Evolutionary conservation across 2,329 filamentous ascomycete genomes (phyloP).

Genomic region (Cytospora mali): DNA sequence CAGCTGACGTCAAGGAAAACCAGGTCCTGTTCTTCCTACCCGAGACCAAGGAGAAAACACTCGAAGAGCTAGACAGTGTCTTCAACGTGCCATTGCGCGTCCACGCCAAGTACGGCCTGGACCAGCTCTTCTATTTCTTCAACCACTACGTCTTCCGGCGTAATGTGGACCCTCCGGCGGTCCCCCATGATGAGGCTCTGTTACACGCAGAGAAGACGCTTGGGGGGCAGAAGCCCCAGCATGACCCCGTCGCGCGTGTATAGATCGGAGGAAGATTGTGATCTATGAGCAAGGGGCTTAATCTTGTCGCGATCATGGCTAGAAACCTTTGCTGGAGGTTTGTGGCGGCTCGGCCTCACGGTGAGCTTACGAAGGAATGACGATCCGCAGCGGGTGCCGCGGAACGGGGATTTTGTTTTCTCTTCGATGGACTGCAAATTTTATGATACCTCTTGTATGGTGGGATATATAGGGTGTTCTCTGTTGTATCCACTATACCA

Average conservation of each 20-base stretch:
- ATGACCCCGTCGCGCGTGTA: constrained; percentile 35
- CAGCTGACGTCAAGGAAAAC: background rate
- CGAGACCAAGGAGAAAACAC: constrained; percentile 45
- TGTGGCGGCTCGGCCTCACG: background rate
- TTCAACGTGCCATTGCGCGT: constrained; percentile 42
- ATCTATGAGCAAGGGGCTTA: background rate
- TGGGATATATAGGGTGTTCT: background rate
- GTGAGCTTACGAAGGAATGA: background rate
- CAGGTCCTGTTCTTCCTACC: constrained; percentile 39
- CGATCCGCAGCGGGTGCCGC: constrained; percentile 3
- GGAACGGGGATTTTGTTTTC: constrained; percentile 8
- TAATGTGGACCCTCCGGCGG: constrained; percentile 33
- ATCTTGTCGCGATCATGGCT: too few species aligned
- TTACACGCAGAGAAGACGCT: constrained; percentile 34
- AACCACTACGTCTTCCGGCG: constrained; percentile 37
- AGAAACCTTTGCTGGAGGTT: background rate
- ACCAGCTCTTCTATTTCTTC: constrained; percentile 38
- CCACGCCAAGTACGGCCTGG: constrained; percentile 46
- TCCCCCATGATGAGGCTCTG: constrained; percentile 32
- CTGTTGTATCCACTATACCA: background rate
- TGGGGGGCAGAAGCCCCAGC: constrained; percentile 32
- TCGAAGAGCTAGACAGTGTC: constrained; percentile 44
- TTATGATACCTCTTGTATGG: background rate
- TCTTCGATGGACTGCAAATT: background rate
- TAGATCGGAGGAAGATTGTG: constrained; percentile 18